Percentiles rank a stretch among this genome's conserved stretches.
These are phyloP conservation scores for Lachnellula suecica DNA, from an alignment of 2,329 filamentous ascomycete genomes.

Conservation along the genomic window DNA sequence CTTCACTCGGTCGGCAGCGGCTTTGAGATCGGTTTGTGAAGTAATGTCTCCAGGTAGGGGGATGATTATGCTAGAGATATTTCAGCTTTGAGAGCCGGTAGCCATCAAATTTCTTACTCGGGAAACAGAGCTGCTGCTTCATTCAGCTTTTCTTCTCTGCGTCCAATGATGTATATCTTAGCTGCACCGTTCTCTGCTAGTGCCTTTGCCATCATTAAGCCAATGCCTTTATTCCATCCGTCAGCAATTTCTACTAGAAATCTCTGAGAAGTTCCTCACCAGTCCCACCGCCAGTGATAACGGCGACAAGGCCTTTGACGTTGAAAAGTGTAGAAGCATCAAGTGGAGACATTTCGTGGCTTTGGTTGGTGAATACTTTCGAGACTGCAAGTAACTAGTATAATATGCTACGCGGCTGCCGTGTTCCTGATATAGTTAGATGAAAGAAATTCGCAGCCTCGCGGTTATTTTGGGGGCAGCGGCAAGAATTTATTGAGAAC, in stretches of 20 bases:
- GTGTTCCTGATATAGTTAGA: not conserved
- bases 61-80: conserved; percentile 47
- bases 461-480: not conserved
- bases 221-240: conserved; percentile 55
- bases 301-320: conserved; percentile 53
- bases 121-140: too few relatives aligned
- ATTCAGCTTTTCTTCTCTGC: too few relatives aligned
- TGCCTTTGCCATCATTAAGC: too few relatives aligned
- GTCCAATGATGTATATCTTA: too few relatives aligned
- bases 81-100: too few relatives aligned
- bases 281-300: conserved; percentile 59
- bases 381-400: too few relatives aligned
- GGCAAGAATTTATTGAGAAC: not conserved
- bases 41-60: too few relatives aligned
- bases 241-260: conserved; percentile 36
- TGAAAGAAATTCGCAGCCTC: not conserved
- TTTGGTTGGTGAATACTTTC: not conserved
- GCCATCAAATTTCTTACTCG: conserved; percentile 41
- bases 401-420: too few relatives aligned
- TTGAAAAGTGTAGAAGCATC: conserved; percentile 42
- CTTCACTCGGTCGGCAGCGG: too few relatives aligned
- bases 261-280: conserved; percentile 34
- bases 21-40: too few relatives aligned
- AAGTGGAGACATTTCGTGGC: not conserved
- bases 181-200: too few relatives aligned